Evolutionary conservation across 2,329 filamentous ascomycete species (phyloP).

Genomic region (Hypoxylon sp.): DNA sequence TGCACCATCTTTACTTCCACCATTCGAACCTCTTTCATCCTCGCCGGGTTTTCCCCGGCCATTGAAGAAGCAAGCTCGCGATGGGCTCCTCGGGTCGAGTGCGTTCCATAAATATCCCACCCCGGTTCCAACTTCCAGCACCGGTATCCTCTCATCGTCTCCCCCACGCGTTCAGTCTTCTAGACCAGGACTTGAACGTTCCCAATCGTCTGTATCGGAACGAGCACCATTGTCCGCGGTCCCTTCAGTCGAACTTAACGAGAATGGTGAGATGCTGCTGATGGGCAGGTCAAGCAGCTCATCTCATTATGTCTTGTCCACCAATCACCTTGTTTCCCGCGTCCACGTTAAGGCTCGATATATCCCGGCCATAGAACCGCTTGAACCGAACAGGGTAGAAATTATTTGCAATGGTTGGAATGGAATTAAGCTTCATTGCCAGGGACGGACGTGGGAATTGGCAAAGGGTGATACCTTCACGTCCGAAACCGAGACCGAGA

Average conservation of each 20-base stretch:
- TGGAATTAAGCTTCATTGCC: slow-evolving; percentile 91
- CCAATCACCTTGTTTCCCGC: slow-evolving; percentile 92
- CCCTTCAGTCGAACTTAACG: slow-evolving; percentile 84
- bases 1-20: slow-evolving; percentile 78
- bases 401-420: slow-evolving; percentile 97
- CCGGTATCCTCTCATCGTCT: slow-evolving; percentile 89
- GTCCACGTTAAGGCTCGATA: slow-evolving; percentile 93
- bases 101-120: slow-evolving; percentile 85
- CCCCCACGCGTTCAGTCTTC: slow-evolving; percentile 71
- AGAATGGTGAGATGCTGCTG: slow-evolving; percentile 83
- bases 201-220: slow-evolving; percentile 77
- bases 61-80: slow-evolving; percentile 74
- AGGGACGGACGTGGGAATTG: slow-evolving; percentile 88
- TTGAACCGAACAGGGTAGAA: slow-evolving; percentile 84
- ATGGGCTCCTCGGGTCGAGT: slow-evolving; percentile 57
- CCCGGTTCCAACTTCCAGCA: slow-evolving; percentile 93
- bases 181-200: slow-evolving; percentile 70
- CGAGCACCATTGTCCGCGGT: slow-evolving; percentile 87
- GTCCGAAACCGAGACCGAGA: slow-evolving; percentile 89
- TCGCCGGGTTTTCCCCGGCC: slow-evolving; percentile 80
- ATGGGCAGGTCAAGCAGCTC: slow-evolving; percentile 97
- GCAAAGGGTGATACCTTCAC: slow-evolving; percentile 90
- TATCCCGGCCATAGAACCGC: slow-evolving; percentile 75
- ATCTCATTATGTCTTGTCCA: slow-evolving; percentile 93
- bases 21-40: slow-evolving; percentile 85